These are phyloP conservation scores for Nicotiana tomentosiformis DNA, from an alignment of 257 asterid genomes.

Conservation along the genomic window DNA sequence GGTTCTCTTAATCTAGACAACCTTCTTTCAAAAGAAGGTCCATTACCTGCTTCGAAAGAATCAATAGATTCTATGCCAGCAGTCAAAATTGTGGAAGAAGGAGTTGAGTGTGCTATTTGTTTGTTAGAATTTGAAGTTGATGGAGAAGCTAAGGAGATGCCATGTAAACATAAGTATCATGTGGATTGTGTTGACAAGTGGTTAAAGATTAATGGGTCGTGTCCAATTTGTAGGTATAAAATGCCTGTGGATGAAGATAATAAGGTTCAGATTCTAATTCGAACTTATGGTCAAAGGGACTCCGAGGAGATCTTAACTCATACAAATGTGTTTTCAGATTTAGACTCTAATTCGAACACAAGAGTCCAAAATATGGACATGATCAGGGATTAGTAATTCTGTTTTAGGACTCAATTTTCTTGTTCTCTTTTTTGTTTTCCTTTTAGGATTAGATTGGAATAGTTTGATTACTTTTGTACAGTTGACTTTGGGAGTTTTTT, in stretches of 20 bases:
- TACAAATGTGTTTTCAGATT: too few species aligned
- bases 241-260: slow-evolving; percentile 28
- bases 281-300: not conserved
- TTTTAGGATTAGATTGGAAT: too few species aligned
- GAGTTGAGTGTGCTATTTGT: slow-evolving; percentile 53
- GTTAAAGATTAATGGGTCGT: slow-evolving; percentile 33
- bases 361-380: too few species aligned
- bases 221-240: slow-evolving; percentile 30
- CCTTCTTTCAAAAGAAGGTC: slow-evolving; percentile 26
- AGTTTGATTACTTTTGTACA: too few species aligned
- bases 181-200: slow-evolving; percentile 31
- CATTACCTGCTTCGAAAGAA: slow-evolving; percentile 48
- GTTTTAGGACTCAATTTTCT: too few species aligned
- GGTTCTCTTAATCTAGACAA: slow-evolving; percentile 32
- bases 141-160: slow-evolving; percentile 34
- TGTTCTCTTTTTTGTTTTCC: too few species aligned
- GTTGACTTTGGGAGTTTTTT: too few species aligned
- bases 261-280: not conserved
- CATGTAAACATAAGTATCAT: slow-evolving; percentile 37
- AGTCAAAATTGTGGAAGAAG: slow-evolving; percentile 28
- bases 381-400: too few species aligned
- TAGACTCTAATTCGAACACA: too few species aligned
- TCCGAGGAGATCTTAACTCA: not conserved
- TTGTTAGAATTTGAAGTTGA: slow-evolving; percentile 34
- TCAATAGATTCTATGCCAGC: slow-evolving; percentile 48